Base-by-base conservation (phyloP, 2,329 filamentous ascomycete species). In the Hortaea sp. region DNA sequence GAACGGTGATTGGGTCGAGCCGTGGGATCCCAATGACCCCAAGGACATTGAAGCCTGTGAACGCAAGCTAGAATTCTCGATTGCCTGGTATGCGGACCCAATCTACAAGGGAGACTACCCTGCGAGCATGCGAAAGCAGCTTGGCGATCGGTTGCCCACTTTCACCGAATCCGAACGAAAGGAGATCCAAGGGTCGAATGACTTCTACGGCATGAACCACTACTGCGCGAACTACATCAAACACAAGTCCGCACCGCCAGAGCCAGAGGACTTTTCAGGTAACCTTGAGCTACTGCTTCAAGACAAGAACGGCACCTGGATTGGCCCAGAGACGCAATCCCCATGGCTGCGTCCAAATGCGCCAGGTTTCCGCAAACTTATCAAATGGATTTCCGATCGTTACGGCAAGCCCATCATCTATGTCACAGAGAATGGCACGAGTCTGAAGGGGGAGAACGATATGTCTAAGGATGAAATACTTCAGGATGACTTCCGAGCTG, bases 151-250 rank as follows among this genome's bases (percentile, higher is more conserved):
- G 10, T 75, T 94, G 41, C 88, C 88, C 5, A 70, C 73, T 39
- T 92, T 85, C 65, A 88, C 84, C 0, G 66, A 75, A 0, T 84
- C 86, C 54, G 86, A 94, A 62, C 66, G 72, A 27, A 78, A 77
- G 2, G 72, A 92, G n/a, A 80, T 94, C 40, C 75, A 83, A 59
- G 86, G 85, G n/a, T 87, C 82, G 62, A 92, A 92, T 65, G 88
- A 94, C 71, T 94, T 94, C 68, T 94, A 94, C 66, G 88, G 51
- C 29, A 62, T 56, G 56, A 94, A 94, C 73, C 84, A 88, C 73
- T 94, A 94, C 73, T 89, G 85, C 43, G 84, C 86, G 61, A 86
- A 92, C 73, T 94, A 85, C 69, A 81, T 94, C 69, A 82, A 89
- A 68, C 78, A 79, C 60, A 74, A 76, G 6, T 46, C 48, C 9